Evolutionary conservation across 1,284 basidiomycete genomes (phyloP).

Genomic region (Pholiota adiposa): DNA sequence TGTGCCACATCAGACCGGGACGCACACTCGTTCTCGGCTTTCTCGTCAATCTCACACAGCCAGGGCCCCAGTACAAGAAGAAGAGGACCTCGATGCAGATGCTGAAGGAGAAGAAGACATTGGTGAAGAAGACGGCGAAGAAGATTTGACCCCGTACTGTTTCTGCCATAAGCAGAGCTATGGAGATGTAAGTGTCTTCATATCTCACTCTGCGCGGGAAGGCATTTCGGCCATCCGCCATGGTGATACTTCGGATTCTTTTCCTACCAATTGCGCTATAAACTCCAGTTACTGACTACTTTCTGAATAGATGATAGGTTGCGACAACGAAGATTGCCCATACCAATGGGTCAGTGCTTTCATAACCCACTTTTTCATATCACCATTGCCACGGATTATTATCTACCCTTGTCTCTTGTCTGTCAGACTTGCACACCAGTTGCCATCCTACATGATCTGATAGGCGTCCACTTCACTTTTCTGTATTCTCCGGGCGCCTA

Average conservation of each 20-base stretch:
- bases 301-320: constrained; percentile 65
- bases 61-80: constrained; percentile 28
- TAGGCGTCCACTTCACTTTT: not conserved
- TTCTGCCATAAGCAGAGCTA: constrained; percentile 69
- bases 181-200: constrained; percentile 53
- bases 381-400: not conserved
- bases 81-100: constrained; percentile 43
- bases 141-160: constrained; percentile 66
- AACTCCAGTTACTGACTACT: constrained; percentile 5
- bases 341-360: constrained; percentile 68
- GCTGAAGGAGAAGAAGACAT: constrained; percentile 51
- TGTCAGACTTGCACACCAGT: not conserved
- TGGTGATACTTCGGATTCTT: not conserved
- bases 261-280: not conserved
- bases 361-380: not conserved
- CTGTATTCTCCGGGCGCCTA: not conserved
- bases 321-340: constrained; percentile 68
- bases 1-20: constrained; percentile 41
- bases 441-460: not conserved
- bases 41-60: constrained; percentile 36
- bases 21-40: constrained; percentile 42
- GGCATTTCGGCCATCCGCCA: not conserved
- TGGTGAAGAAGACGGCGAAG: constrained; percentile 51
- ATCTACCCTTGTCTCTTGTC: not conserved
- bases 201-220: not conserved